Percentiles rank a stretch among this genome's conserved stretches.
phyloP scores from a whole-genome alignment of 2,329 filamentous ascomycete genomes.

The Aspergillus persii region DNA sequence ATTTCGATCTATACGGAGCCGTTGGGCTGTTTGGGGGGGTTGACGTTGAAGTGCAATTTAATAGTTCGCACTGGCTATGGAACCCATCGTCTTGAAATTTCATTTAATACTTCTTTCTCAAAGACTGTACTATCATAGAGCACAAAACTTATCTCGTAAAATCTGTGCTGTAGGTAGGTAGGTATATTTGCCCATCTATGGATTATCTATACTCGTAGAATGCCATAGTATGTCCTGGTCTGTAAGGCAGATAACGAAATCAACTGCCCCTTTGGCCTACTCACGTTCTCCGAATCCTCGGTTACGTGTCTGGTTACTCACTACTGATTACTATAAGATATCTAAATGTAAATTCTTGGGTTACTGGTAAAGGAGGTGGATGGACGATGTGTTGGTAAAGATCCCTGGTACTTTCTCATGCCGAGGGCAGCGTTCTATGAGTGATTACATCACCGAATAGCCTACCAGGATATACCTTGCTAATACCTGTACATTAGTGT shows the following conservation, averaged over 20 bases:
- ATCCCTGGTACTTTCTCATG: background rate
- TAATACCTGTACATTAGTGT: conserved; percentile 30
- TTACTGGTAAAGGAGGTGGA: background rate
- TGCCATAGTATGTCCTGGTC: background rate
- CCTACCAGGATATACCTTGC: conserved; percentile 16
- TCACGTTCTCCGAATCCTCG: background rate
- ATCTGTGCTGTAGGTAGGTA: too few relatives aligned
- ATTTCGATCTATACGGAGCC: conserved; percentile 63
- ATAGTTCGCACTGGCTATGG: conserved; percentile 49
- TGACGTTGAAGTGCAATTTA: conserved; percentile 57
- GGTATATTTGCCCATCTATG: too few relatives aligned
- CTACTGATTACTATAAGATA: background rate
- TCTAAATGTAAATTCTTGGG: background rate
- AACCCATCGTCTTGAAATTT: conserved; percentile 15
- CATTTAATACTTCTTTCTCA: background rate
- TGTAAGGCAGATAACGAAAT: too few relatives aligned
- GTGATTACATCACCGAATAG: conserved; percentile 2
- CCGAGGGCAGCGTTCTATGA: too few relatives aligned
- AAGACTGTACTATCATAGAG: too few relatives aligned
- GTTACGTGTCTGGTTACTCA: too few relatives aligned
- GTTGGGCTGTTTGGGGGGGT: conserved; percentile 62
- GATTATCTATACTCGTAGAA: background rate
- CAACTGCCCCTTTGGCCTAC: background rate
- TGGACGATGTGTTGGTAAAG: background rate
- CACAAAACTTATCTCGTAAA: too few relatives aligned